phyloP scores from a whole-genome alignment of 2,329 filamentous ascomycete genomes.

The Dactylonectria estremocensis region DNA sequence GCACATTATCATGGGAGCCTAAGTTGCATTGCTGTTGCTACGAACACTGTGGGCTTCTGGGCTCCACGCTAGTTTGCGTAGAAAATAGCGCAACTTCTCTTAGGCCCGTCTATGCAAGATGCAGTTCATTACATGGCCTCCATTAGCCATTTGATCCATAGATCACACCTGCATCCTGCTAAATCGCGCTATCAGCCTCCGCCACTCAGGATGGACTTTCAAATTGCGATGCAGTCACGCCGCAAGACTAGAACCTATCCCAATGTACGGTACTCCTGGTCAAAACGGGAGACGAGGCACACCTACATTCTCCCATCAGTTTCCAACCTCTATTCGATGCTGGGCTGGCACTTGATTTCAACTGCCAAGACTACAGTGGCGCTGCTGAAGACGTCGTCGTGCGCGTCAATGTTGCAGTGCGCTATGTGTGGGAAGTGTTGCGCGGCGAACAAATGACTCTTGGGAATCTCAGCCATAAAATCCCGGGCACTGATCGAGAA shows the following conservation, averaged over 20 bases:
- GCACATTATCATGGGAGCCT: too few relatives aligned
- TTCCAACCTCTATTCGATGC: slow-evolving; percentile 10
- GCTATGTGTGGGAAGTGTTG: slow-evolving; percentile 1
- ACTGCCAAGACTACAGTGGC: slow-evolving; percentile 5
- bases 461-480: not conserved
- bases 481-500: not conserved
- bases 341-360: slow-evolving; percentile 11
- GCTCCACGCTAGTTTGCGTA: too few relatives aligned
- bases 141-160: too few relatives aligned
- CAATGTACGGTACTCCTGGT: not conserved
- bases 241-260: not conserved
- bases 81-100: too few relatives aligned
- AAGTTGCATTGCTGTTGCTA: too few relatives aligned
- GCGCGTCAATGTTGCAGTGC: slow-evolving; percentile 4
- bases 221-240: too few relatives aligned
- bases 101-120: too few relatives aligned
- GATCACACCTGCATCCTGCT: too few relatives aligned
- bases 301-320: not conserved
- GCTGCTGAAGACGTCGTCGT: slow-evolving; percentile 5
- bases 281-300: not conserved
- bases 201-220: too few relatives aligned
- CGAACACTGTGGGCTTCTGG: too few relatives aligned
- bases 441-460: not conserved
- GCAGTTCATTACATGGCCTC: too few relatives aligned
- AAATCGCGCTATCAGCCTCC: too few relatives aligned